These are phyloP conservation scores for Blastocystis sp. DNA, from an alignment of 352 stramenopile genomes.

Conservation along the genomic window DNA sequence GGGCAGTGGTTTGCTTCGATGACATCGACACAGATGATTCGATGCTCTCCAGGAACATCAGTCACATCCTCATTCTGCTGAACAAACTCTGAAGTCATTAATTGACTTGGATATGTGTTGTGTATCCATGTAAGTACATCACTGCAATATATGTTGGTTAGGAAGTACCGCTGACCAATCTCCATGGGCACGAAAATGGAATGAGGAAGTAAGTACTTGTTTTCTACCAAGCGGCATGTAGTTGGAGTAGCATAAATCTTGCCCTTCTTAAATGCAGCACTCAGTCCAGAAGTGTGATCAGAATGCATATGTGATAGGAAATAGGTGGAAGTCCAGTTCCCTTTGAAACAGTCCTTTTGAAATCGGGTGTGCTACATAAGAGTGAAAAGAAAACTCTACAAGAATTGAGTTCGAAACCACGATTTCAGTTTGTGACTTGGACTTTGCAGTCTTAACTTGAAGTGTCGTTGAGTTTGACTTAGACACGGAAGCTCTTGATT, in stretches of 20 bases:
- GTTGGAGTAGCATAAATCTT: conserved; percentile 16
- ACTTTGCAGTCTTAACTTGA: too few species aligned
- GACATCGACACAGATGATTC: conserved; percentile 7
- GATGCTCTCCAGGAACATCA: neutral
- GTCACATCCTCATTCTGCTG: neutral
- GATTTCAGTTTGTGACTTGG: neutral
- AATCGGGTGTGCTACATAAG: neutral
- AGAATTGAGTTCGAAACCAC: neutral
- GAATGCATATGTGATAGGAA: conserved; percentile 49
- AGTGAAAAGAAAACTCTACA: neutral
- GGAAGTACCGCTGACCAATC: neutral
- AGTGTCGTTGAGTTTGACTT: too few species aligned
- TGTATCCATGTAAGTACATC: neutral
- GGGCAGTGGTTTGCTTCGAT: conserved; percentile 38
- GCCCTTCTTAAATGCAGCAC: neutral
- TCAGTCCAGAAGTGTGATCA: neutral
- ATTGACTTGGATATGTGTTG: too few species aligned
- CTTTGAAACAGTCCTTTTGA: neutral
- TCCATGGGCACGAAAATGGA: neutral
- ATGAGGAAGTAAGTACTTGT: neutral
- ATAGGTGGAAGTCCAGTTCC: neutral
- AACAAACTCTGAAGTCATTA: neutral
- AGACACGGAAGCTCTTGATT: too few species aligned
- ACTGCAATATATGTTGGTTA: neutral
- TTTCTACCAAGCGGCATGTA: neutral